A percentile compares a stretch with the other conserved stretches of the same genome.
Evolutionary conservation across 108 stramenopile species (phyloP).

Genomic region (Pseudonitzschia delicatissima): DNA sequence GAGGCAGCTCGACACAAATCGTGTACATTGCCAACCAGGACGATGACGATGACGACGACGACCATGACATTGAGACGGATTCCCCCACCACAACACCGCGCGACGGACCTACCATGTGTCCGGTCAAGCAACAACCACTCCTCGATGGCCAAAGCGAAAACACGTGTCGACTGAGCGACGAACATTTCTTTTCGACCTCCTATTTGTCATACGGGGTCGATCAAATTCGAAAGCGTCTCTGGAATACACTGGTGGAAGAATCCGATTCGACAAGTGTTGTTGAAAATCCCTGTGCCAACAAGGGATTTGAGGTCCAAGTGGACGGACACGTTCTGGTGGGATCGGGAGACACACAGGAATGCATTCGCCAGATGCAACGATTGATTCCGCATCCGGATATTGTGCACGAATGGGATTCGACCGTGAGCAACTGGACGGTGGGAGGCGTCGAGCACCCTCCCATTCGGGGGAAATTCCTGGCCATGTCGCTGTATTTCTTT

Average conservation of each 20-base stretch:
- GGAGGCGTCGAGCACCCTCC: slow-evolving; percentile 86
- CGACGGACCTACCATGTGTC: slow-evolving; percentile 1
- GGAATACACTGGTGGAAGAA: slow-evolving; percentile 72
- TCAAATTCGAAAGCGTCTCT: slow-evolving; percentile 83
- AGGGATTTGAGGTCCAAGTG: slow-evolving; percentile 62
- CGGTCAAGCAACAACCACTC: slow-evolving; percentile 1
- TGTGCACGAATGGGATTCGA: slow-evolving; percentile 46
- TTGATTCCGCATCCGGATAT: slow-evolving; percentile 76
- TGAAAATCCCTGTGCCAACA: slow-evolving; percentile 75
- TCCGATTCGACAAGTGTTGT: slow-evolving; percentile 38
- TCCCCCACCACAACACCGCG: background rate
- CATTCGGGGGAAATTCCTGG: slow-evolving; percentile 81
- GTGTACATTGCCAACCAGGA: slow-evolving; percentile 48
- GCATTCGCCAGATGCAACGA: slow-evolving; percentile 68
- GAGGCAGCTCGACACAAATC: slow-evolving; percentile 84
- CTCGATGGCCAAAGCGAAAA: slow-evolving; percentile 8
- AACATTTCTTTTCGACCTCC: slow-evolving; percentile 80
- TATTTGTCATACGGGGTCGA: slow-evolving; percentile 87
- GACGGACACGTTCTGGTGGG: slow-evolving; percentile 56
- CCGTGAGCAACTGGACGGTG: slow-evolving; percentile 37
- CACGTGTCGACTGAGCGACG: slow-evolving; percentile 44
- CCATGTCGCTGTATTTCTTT: slow-evolving; percentile 92
- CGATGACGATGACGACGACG: slow-evolving; percentile 2
- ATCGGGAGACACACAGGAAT: slow-evolving; percentile 69
- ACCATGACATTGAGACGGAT: background rate